Evolutionary conservation across 202 grass and related monocot species (phyloP).

Genomic region (Musa balbisiana): DNA sequence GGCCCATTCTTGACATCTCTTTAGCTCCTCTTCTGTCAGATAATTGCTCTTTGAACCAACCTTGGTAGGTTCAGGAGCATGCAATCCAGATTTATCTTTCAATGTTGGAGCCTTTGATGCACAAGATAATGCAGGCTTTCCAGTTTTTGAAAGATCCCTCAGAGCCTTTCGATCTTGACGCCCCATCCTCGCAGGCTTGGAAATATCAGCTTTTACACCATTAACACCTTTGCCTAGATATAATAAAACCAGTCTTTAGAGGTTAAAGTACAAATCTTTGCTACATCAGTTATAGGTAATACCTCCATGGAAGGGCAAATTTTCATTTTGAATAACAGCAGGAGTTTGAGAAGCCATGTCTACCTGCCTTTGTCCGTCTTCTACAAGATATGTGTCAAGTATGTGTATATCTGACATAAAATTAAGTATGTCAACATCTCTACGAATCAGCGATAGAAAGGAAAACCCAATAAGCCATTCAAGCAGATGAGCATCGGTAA

Average conservation of each 20-base stretch:
- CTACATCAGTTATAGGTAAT: background rate
- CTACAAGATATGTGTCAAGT: background rate
- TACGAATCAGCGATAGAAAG: background rate
- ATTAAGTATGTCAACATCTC: no score
- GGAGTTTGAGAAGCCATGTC: conserved; percentile 6
- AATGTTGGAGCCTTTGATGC: background rate
- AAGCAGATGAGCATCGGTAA: no score
- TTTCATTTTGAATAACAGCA: conserved; percentile 16
- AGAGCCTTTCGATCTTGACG: conserved; percentile 27
- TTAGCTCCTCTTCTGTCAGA: conserved; percentile 27
- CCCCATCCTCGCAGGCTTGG: conserved; percentile 12
- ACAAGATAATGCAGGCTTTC: background rate
- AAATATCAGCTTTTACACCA: conserved; percentile 19
- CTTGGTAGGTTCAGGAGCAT: background rate
- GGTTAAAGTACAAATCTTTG: background rate
- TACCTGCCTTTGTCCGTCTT: background rate
- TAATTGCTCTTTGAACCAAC: conserved; percentile 9
- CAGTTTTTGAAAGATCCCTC: conserved; percentile 19
- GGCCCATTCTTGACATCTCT: conserved; percentile 34
- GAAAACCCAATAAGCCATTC: background rate
- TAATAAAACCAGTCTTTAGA: background rate
- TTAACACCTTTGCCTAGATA: conserved; percentile 22
- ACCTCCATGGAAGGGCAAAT: conserved; percentile 11
- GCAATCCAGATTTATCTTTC: conserved; percentile 10
- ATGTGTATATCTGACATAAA: no score